Base-by-base conservation (phyloP, 1,284 basidiomycete species). In the Sanghuangporus sanghuang region DNA sequence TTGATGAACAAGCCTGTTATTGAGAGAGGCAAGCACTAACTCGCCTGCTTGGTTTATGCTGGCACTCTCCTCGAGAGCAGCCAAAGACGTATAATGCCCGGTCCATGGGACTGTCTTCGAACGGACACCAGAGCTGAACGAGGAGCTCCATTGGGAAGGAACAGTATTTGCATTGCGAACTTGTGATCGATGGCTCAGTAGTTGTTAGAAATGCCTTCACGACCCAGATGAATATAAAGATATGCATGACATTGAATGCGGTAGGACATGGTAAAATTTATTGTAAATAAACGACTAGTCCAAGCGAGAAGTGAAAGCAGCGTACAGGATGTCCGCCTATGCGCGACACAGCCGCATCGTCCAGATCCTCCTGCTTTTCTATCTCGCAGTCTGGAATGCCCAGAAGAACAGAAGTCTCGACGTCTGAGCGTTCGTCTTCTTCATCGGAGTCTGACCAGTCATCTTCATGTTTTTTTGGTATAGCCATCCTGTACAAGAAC, bases 241-340 rank as follows among this genome's bases (percentile, higher is more conserved):
- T 4, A 11, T 32, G 36, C n/a, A 1, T 23, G 8, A 9, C n/a
- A 40, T 62, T 38, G 21, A 59, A 66, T 68, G 71, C 72, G 66
- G 74, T 72, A 69, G 69, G 63, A 48, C 46, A 74, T 74, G 74
- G 75, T 68, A 69, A 70, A 64, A 68, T 68, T 27, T 69, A 62
- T 56, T 60, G 58, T 49, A 56, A 66, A 55, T 59, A 62, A 62
- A 62, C 23, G 48, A 62, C 75, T 71, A n/a, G 69, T 69, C 79
- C 77, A 80, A 74, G 44, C 35, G 38, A 44, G 56, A 60, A 62
- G 61, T 49, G 60, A 64, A 74, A 23, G 75, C 73, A 74, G 82
- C 90, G 83, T 87, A 93, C 91, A 82, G 91, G 91, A 78, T 81
- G 82, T 72, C 91, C 91, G 72, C 91, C 92, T 68, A 93, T 87